Evolutionary conservation across 2,329 filamentous ascomycete species (phyloP), one percentile per base, ranked within the genome.

Genomic region (Penicillium italicum): DNA sequence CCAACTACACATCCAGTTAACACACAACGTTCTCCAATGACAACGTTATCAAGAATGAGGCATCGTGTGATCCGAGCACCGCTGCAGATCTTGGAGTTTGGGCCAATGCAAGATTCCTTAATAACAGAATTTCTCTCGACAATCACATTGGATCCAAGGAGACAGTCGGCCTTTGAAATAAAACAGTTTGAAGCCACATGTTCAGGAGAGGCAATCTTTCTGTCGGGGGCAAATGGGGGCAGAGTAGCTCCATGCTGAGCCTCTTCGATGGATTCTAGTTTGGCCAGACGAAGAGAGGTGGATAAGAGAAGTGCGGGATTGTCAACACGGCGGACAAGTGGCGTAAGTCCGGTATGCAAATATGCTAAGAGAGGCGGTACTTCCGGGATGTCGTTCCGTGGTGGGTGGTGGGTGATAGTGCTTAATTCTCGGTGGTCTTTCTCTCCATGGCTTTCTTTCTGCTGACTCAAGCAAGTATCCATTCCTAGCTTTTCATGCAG

Each of bases 81-180:
- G 3, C 22, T 51, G 31, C 40, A 30, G 22, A 51, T 45, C 12
- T 37, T 51, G 4, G 49, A 37, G 40, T 44, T 44, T 5, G 40
- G 40, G 20, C 49, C 49, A 3, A 51, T 51, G 6, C 49, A 51
- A 20, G 40, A 44, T 51, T 44, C 40, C 22, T 51, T 51, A 14
- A 51, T 45, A 34, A 20, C 38, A 28, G 30, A 44, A 6, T 5
- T 14, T 22, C 9, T 24, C 49, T 45, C 49, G 0, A 52, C 41
- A 22, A 45, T n/a, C 11, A 52, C 49, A 20, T 37, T 22, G 6
- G 31, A 12, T 37, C 40, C 49, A 45, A 52, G 49, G 1, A 52
- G 18, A 22, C 49, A 52, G 10, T 52, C 33, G 2, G 22, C 6
- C 14, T 12, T 37, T 4, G 31, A 52, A 34, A 52, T 31, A n/a